phyloP scores from a whole-genome alignment of 108 stramenopile genomes.

The Bacterosira constricta region DNA sequence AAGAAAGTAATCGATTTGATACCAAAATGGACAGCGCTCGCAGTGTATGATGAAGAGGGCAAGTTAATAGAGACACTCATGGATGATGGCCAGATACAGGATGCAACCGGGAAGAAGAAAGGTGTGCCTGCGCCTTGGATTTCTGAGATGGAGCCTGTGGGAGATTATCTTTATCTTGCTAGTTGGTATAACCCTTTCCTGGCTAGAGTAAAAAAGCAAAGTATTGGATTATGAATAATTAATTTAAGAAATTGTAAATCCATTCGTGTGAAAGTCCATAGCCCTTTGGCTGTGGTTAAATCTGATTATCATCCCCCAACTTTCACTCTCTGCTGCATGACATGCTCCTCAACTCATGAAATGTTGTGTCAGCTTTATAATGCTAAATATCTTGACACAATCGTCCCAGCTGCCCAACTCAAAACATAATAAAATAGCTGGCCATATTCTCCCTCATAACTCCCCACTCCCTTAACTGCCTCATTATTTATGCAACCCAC shows the following conservation, averaged over 20 bases:
- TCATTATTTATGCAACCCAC: conserved; percentile 60
- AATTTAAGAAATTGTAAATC: no score
- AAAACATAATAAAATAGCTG: no score
- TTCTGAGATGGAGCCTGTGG: conserved; percentile 29
- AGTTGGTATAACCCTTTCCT: conserved; percentile 44
- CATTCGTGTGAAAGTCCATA: no score
- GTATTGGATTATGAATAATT: neutral
- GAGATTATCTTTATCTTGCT: conserved; percentile 34
- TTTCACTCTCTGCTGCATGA: no score
- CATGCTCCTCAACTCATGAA: no score
- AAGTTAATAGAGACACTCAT: conserved; percentile 12
- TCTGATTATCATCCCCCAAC: no score
- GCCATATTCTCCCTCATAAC: no score
- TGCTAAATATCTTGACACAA: no score
- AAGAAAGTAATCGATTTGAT: conserved; percentile 27
- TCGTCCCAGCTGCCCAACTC: no score
- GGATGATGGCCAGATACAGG: conserved; percentile 3
- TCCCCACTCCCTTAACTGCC: neutral
- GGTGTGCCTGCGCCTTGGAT: conserved; percentile 30
- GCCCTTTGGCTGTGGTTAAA: no score
- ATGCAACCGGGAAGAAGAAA: neutral
- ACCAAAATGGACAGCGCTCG: conserved; percentile 39
- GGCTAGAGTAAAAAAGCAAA: conserved; percentile 5
- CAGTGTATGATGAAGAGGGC: conserved; percentile 41
- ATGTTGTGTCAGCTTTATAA: no score